Conservation (phyloP, 139 green algal species). For the Chlamydomonas eustigma region DNA sequence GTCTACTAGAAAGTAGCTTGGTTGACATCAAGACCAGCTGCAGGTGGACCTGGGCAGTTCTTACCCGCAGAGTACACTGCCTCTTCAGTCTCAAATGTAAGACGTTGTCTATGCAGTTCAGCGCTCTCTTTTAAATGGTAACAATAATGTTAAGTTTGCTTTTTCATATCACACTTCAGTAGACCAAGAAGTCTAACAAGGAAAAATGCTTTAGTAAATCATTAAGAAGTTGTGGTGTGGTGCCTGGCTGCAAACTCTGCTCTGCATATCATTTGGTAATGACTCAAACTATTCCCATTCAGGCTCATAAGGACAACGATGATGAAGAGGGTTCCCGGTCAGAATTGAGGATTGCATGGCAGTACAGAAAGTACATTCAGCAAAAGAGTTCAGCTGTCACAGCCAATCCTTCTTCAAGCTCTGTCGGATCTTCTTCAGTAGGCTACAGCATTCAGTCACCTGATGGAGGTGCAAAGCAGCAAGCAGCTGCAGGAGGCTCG, state of each 20-base stretch:
- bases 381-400: conserved; percentile 21
- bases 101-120: too few relatives aligned
- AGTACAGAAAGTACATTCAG: conserved; percentile 81
- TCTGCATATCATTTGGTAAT: too few relatives aligned
- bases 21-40: conserved; percentile 11
- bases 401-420: conserved; percentile 1
- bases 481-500: neutral
- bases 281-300: too few relatives aligned
- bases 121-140: too few relatives aligned
- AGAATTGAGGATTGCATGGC: conserved; percentile 78
- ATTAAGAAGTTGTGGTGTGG: neutral
- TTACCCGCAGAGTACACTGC: conserved; percentile 39
- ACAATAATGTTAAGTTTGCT: too few relatives aligned
- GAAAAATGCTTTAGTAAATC: too few relatives aligned
- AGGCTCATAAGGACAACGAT: too few relatives aligned
- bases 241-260: neutral
- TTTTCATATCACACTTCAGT: too few relatives aligned
- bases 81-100: too few relatives aligned
- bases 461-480: neutral
- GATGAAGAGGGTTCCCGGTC: conserved; percentile 15
- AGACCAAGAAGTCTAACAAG: too few relatives aligned
- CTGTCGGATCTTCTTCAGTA: neutral
- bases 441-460: neutral
- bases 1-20: conserved; percentile 23
- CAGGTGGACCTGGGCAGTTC: conserved; percentile 30